These are phyloP conservation scores for Anthoceros angustus DNA, from an alignment of 225 moss, liverwort and hornwort genomes.

Conservation along the genomic window DNA sequence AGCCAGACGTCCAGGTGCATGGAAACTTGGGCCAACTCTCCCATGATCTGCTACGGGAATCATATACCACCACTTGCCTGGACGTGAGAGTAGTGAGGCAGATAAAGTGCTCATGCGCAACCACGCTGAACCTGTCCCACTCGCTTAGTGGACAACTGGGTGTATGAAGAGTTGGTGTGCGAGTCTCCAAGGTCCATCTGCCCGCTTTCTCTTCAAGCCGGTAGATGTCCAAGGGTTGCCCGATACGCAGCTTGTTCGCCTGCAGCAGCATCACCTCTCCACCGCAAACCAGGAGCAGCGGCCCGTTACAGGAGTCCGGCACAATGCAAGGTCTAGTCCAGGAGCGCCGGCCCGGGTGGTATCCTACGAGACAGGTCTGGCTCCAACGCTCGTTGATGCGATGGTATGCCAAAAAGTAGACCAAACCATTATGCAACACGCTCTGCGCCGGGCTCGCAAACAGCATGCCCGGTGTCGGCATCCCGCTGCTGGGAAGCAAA, in stretches of 20 bases:
- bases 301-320: slow-evolving; percentile 2
- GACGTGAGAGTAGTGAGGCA: background rate
- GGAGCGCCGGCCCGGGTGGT: background rate
- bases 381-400: background rate
- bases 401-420: background rate
- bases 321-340: background rate
- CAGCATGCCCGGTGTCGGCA: slow-evolving; percentile 1
- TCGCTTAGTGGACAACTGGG: background rate
- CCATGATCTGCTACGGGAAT: background rate
- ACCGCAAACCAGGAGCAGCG: background rate
- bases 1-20: slow-evolving; percentile 1
- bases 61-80: slow-evolving; percentile 3
- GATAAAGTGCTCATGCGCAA: background rate
- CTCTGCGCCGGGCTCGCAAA: slow-evolving; percentile 1
- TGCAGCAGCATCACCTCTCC: background rate
- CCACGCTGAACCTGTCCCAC: background rate
- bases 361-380: background rate
- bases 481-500: slow-evolving; percentile 12
- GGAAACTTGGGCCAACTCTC: background rate
- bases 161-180: background rate
- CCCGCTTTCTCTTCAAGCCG: background rate
- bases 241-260: background rate
- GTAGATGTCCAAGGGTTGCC: background rate
- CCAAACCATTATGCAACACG: background rate
- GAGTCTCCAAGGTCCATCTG: background rate